Evolutionary conservation across 2,329 filamentous ascomycete species (phyloP).

Genomic region (Seiridium unicorne): DNA sequence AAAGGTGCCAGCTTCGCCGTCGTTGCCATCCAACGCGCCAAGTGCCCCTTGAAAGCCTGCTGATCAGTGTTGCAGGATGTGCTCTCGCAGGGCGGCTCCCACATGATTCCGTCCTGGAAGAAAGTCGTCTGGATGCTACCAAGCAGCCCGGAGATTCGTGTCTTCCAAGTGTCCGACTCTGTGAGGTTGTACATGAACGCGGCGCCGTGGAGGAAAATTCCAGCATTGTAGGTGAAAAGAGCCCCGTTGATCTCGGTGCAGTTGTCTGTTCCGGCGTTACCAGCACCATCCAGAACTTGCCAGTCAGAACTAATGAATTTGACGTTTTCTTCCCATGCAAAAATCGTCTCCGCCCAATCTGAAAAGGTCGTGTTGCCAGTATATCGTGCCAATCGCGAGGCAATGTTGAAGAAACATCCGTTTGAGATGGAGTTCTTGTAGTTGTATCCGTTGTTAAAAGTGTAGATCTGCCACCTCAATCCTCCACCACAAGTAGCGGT

Average conservation of each 20-base stretch:
- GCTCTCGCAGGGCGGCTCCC: constrained; percentile 56
- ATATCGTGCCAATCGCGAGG: constrained; percentile 71
- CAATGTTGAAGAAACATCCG: constrained; percentile 68
- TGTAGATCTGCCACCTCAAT: constrained; percentile 82
- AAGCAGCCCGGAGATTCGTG: constrained; percentile 43
- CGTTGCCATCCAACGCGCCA: constrained; percentile 47
- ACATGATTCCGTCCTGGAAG: constrained; percentile 49
- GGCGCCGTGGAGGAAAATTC: constrained; percentile 30
- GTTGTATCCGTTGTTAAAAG: constrained; percentile 69
- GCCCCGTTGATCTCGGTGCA: constrained; percentile 27
- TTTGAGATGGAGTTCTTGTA: constrained; percentile 71
- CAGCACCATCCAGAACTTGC: constrained; percentile 57
- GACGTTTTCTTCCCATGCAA: constrained; percentile 58
- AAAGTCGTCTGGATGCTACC: constrained; percentile 35
- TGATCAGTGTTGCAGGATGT: constrained; percentile 29
- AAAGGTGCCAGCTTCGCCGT: constrained; percentile 29
- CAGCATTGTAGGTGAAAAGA: constrained; percentile 27
- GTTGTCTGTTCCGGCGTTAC: constrained; percentile 28
- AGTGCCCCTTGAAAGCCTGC: constrained; percentile 36
- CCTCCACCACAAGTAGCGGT: constrained; percentile 64
- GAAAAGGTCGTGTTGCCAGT: constrained; percentile 78
- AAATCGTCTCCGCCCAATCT: constrained; percentile 71
- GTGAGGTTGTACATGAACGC: constrained; percentile 38
- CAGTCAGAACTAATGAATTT: constrained; percentile 56
- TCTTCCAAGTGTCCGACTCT: constrained; percentile 41